Evolutionary conservation across 805 yeast species (phyloP).

Genomic region (Nakazawaea wyomingensis): DNA sequence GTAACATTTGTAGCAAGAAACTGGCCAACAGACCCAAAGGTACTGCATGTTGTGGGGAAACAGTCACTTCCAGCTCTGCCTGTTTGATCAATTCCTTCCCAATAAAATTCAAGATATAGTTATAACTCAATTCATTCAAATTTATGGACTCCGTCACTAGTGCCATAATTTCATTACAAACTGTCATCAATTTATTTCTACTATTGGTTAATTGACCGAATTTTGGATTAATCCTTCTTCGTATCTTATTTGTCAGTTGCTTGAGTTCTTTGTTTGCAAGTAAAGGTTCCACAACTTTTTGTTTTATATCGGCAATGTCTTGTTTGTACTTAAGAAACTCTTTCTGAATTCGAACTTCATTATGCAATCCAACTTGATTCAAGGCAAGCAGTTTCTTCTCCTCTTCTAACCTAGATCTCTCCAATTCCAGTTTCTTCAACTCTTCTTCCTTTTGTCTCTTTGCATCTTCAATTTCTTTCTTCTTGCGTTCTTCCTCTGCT

Average conservation of each 20-base stretch:
- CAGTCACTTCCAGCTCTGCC: conserved; percentile 88
- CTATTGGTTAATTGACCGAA: conserved; percentile 89
- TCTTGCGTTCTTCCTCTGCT: conserved; percentile 10
- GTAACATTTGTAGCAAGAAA: conserved; percentile 41
- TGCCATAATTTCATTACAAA: conserved; percentile 45
- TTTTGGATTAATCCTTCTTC: conserved; percentile 78
- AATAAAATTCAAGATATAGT: conserved; percentile 75
- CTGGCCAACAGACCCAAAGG: conserved; percentile 71
- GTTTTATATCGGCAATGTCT: conserved; percentile 54
- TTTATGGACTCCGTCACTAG: conserved; percentile 44
- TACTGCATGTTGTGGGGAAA: conserved; percentile 67
- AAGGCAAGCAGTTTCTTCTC: conserved; percentile 13
- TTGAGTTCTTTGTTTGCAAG: conserved; percentile 37
- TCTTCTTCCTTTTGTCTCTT: conserved; percentile 21
- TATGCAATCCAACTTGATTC: conserved; percentile 27
- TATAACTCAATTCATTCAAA: conserved; percentile 45
- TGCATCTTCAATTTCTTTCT: conserved; percentile 16
- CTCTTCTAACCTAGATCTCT: conserved; percentile 13
- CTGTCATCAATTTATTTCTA: conserved; percentile 46
- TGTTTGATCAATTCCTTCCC: conserved; percentile 86
- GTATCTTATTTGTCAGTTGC: conserved; percentile 51
- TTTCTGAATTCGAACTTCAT: conserved; percentile 32
- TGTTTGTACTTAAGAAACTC: conserved; percentile 43
- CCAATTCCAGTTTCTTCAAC: conserved; percentile 20
- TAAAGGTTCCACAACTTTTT: conserved; percentile 51